Conservation (phyloP, 305 asterid species). For the Fraxinus ornus region DNA sequence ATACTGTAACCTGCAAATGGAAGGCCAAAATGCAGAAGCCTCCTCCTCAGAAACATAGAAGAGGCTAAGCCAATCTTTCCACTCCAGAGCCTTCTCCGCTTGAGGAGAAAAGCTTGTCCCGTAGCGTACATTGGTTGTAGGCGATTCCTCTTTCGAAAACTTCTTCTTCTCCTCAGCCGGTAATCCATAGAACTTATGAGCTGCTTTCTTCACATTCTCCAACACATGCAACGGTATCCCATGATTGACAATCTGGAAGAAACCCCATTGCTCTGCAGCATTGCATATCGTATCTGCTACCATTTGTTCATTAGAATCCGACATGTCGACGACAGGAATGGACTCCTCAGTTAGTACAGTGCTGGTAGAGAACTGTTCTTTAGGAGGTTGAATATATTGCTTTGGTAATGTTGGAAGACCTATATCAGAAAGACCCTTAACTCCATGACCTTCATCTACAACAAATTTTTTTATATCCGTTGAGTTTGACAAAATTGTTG, state of each 20-base stretch:
- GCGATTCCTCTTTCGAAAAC: constrained; percentile 41
- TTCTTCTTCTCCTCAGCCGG: constrained; percentile 46
- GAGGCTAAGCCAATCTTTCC: constrained; percentile 47
- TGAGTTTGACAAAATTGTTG: not conserved
- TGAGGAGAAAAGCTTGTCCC: constrained; percentile 45
- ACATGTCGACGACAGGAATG: constrained; percentile 39
- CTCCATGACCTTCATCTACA: constrained; percentile 37
- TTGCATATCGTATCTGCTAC: constrained; percentile 31
- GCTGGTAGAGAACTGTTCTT: constrained; percentile 23
- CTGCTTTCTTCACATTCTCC: constrained; percentile 36
- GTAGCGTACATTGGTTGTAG: constrained; percentile 31
- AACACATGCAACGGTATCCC: constrained; percentile 40
- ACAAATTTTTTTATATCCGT: constrained; percentile 20
- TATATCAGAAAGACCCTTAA: constrained; percentile 36
- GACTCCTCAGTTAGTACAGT: constrained; percentile 16
- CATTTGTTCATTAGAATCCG: constrained; percentile 29
- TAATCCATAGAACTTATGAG: constrained; percentile 38
- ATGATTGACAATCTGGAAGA: constrained; percentile 45
- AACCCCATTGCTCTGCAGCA: constrained; percentile 41
- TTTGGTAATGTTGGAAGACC: constrained; percentile 27
- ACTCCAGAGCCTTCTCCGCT: constrained; percentile 42
- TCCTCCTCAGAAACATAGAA: constrained; percentile 31
- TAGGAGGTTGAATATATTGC: constrained; percentile 41
- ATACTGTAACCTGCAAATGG: constrained; percentile 33
- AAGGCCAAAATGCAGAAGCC: constrained; percentile 35